A percentile compares a stretch with the other conserved stretches of the same genome.
phyloP scores from a whole-genome alignment of 2,329 filamentous ascomycete species.

The Claviceps arundinis region DNA sequence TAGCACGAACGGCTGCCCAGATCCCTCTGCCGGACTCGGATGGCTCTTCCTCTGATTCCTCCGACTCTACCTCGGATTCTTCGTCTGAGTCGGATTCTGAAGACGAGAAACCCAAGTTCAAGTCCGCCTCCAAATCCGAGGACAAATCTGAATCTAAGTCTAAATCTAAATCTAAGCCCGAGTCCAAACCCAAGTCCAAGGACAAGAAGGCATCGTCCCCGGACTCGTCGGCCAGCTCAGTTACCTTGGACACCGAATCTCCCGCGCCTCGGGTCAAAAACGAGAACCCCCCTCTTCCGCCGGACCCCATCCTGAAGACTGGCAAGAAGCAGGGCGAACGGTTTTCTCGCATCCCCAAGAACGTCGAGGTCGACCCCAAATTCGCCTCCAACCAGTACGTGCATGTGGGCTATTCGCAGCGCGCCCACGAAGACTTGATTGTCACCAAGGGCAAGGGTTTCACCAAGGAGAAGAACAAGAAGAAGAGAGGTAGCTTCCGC shows the following conservation, averaged over 20 bases:
- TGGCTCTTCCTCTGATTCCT: conserved; percentile 16
- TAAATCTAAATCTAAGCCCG: conserved; percentile 19
- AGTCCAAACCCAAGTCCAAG: conserved; percentile 12
- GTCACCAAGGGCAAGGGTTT: conserved; percentile 93
- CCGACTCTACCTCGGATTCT: conserved; percentile 10
- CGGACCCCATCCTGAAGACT: conserved; percentile 27
- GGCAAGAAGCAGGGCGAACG: conserved; percentile 47
- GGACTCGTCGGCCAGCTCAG: conserved; percentile 30
- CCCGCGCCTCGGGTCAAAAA: conserved; percentile 21
- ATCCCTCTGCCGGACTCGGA: conserved; percentile 14
- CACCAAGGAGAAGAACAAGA: conserved; percentile 99
- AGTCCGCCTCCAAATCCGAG: conserved; percentile 4
- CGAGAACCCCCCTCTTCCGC: conserved; percentile 37
- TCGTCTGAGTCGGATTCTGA: conserved; percentile 20
- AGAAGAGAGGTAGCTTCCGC: conserved; percentile 80
- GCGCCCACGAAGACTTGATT: conserved; percentile 76
- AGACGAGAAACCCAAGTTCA: conserved; percentile 13
- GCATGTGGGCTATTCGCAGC: conserved; percentile 76
- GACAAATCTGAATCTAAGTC: conserved; percentile 8
- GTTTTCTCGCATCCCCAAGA: conserved; percentile 65
- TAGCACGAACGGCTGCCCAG: conserved; percentile 13
- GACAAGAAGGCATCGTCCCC: conserved; percentile 11
- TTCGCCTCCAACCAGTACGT: conserved; percentile 72
- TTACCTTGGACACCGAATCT: conserved; percentile 40
- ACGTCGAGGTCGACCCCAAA: conserved; percentile 52